These are phyloP conservation scores for Papiliotrema laurentii DNA, from an alignment of 1,284 basidiomycete species.

Conservation along the genomic window DNA sequence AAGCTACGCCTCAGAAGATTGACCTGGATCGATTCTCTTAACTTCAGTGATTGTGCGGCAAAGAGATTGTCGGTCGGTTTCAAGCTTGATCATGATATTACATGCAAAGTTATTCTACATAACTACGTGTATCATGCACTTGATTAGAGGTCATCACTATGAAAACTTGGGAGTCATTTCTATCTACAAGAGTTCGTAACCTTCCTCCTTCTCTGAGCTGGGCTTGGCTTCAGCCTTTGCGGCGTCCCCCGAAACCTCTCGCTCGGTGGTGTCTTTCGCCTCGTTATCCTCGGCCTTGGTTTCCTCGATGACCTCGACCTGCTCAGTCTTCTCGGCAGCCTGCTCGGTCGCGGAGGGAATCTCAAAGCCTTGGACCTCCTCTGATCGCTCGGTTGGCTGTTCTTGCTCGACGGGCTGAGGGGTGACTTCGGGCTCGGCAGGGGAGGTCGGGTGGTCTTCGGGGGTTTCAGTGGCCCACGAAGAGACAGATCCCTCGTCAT, in stretches of 20 bases:
- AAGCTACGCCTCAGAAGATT: no score
- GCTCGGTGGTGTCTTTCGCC: not conserved
- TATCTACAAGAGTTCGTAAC: not conserved
- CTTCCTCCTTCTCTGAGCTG: constrained; percentile 7
- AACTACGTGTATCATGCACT: no score
- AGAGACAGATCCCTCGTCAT: constrained; percentile 20
- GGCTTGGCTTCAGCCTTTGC: no score
- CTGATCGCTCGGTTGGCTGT: not conserved
- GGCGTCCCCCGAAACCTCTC: no score
- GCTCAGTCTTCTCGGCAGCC: not conserved
- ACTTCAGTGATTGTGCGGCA: no score
- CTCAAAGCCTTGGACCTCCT: constrained; percentile 2
- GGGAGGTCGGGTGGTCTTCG: not conserved
- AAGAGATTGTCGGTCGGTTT: no score
- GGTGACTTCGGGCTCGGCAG: constrained; percentile 1
- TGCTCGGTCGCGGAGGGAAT: constrained; percentile 5
- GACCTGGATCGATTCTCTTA: no score
- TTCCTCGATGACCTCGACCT: not conserved
- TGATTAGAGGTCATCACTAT: no score
- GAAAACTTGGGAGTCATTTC: no score
- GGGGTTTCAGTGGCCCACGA: constrained; percentile 1
- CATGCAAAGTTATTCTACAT: no score
- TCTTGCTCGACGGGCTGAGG: constrained; percentile 2
- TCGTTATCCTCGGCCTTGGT: constrained; percentile 6
- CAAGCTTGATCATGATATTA: no score